These are phyloP conservation scores for Tetraselmis striata DNA, from an alignment of 139 green algal species.

Conservation along the genomic window DNA sequence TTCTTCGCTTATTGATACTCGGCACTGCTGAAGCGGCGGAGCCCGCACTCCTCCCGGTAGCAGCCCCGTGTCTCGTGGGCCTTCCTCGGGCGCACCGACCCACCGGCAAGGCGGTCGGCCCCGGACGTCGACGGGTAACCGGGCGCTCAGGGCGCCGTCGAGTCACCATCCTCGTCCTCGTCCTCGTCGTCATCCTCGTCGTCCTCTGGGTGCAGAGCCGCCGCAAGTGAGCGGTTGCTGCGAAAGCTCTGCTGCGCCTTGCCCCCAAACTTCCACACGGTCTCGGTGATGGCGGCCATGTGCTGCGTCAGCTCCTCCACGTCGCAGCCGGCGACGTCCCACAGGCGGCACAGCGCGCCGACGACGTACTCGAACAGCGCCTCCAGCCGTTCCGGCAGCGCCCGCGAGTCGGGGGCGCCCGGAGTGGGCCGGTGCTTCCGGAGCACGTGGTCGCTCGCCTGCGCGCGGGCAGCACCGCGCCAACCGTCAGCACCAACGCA, in stretches of 20 bases:
- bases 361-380: not conserved
- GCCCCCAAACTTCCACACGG: not conserved
- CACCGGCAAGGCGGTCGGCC: no score
- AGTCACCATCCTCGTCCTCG: no score
- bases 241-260: not conserved
- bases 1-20: no score
- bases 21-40: no score
- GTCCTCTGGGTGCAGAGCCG: not conserved
- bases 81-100: no score
- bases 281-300: not conserved
- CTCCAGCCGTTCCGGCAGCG: not conserved
- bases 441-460: not conserved
- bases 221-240: not conserved
- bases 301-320: not conserved
- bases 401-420: not conserved
- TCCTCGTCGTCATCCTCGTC: no score
- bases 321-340: not conserved
- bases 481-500: no score
- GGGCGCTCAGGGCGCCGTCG: no score
- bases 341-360: not conserved
- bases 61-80: no score
- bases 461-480: no score
- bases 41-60: no score
- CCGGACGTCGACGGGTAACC: no score
- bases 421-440: not conserved